Conservation (phyloP, 2,329 filamentous ascomycete genomes). For the Calonectria multiphialidica region DNA sequence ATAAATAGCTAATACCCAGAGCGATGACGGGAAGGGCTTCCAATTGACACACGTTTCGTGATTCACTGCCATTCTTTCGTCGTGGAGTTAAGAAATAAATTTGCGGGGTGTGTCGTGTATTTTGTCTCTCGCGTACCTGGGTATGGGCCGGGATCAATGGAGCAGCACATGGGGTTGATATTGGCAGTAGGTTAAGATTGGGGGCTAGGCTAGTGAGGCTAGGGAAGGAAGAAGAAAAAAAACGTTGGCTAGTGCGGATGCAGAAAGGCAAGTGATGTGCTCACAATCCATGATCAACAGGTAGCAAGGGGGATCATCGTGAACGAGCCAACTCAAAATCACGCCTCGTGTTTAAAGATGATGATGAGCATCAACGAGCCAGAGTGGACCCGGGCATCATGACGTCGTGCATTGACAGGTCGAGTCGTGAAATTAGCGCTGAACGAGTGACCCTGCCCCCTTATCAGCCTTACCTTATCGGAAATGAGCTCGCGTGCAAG, state of each 20-base stretch:
- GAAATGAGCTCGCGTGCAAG: constrained; percentile 3
- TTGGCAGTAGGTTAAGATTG: not conserved
- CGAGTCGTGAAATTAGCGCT: not conserved
- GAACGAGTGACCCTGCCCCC: not conserved
- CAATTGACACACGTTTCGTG: not conserved
- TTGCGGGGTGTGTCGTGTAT: not conserved
- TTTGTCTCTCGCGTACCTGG: not conserved
- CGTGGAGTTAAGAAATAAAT: not conserved
- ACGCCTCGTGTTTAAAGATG: not conserved
- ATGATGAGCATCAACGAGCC: not conserved
- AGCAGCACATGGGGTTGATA: not conserved
- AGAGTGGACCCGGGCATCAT: not conserved
- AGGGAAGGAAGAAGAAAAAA: too few relatives aligned
- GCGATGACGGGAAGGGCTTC: not conserved
- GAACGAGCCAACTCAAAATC: not conserved
- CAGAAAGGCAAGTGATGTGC: not conserved
- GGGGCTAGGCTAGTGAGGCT: too few relatives aligned
- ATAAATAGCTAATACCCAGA: not conserved
- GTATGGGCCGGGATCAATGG: not conserved
- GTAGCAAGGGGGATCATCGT: not conserved
- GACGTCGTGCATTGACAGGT: constrained; percentile 5
- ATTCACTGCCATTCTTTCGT: not conserved
- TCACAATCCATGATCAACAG: constrained; percentile 1
- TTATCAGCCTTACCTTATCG: constrained; percentile 17
- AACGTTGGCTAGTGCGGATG: not conserved